Evolutionary conservation across 495 filamentous ascomycete species (phyloP), one percentile per base, ranked within the genome.

Genomic region (Parathielavia hyrcaniae): DNA sequence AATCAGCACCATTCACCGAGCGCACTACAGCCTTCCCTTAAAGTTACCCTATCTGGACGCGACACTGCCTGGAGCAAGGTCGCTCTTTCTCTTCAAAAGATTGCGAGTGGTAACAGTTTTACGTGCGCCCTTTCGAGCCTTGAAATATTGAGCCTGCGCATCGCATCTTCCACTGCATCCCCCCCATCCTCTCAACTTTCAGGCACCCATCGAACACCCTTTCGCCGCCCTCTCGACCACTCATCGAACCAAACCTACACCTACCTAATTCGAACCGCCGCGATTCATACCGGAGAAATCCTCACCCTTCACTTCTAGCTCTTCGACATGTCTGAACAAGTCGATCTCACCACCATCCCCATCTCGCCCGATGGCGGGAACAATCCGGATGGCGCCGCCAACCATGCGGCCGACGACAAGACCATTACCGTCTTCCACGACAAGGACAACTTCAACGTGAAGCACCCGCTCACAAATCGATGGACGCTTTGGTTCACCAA

Each of bases 401-500:
- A 53, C 26, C 68, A 66, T 55, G 66, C 78, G 41, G 55, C 60
- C 23, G 69, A 67, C 55, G 69, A 78, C 53, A 83, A 90, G 59
- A 75, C 83, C 19, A 74, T 96, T 64, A 97, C 93, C 26, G 91
- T 98, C 57, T 97, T 98, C 78, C 90, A 98, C 71, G 87, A 96
- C 76, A 84, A 90, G 50, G 88, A 97, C 52, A 95, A 97, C 79
- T 98, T 98, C 82, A 97, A 95, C 68, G 91, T 97, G 69, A 97
- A 97, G 78, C 93, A 98, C 71, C 91, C 91, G 41, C 77, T 98
- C 50, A 90, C 93, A 82, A 86, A 96, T 75, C 85, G 87, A 66
- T 98, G 93, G 93, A 97, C 95, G 20, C 78, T 98, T 50, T 98
- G 93, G 93, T 98, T 97, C 77, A 98, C 93, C 67, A 98, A 98